Base-by-base conservation (phyloP, 441 rosid genomes). In the Pelargonium fulgidum region DNA sequence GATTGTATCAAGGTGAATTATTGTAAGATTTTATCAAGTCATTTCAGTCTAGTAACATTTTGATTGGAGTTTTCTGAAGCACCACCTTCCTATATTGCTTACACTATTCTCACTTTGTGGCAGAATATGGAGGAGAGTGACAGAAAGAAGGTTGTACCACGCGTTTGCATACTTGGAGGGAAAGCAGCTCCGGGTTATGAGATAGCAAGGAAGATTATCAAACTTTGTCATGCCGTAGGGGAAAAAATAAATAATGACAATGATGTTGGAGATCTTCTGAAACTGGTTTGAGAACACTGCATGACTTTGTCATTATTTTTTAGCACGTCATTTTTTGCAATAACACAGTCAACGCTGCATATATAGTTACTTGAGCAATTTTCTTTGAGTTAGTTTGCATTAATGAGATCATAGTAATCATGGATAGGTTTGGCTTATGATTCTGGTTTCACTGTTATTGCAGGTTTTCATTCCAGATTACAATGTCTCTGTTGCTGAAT, bases 181-280 rank as follows among this genome's bases (percentile, higher is more conserved):
- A 85, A 83, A 78, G 89, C 89, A 48, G 87, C 87, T 36, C 87
- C 89, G 52, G 85, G 87, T 41, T 85, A 85, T 75, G 81, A 79
- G 69, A 66, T 72, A 29, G 89, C 89, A 63, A 85, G 78, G 79
- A 80, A 75, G 70, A 75, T 85, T 24, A 82, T 85, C 70, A 82
- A 82, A 73, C 83, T 85, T 50, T 75, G 81, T 56, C 79, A 82
- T 58, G 83, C 75, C 67, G 89, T 82, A 24, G 89, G 82, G 50
- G 84, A 81, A 68, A 78, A 70, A 19, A 69, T 85, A 54, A 85
- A 83, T 71, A 77, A 76, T 66, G 87, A 85, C 61, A 75, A 70
- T 17, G 83, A 83, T 44, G 66, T 83, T 74, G 87, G 83, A 19
- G 85, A 83, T 77, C 83, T 82, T 73, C 69, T 85, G 44, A 85